phyloP scores from a whole-genome alignment of 2,329 filamentous ascomycete species.

The Nemania bipapillata region DNA sequence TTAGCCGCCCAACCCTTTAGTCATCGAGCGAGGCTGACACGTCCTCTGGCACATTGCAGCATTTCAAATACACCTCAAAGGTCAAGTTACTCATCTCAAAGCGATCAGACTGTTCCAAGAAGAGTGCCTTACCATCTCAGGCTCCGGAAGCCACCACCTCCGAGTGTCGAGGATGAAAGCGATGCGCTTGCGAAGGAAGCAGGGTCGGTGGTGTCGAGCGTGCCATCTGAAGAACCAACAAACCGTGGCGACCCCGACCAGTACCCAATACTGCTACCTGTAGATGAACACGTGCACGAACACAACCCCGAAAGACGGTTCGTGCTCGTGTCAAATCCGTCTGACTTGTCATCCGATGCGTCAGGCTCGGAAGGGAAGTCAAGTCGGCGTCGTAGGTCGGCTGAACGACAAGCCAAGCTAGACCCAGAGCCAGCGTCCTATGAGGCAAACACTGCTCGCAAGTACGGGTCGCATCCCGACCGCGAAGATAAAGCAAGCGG shows the following conservation, averaged over 20 bases:
- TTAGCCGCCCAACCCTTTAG: conserved; percentile 1
- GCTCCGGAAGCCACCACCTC: conserved; percentile 65
- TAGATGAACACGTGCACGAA: conserved; percentile 59
- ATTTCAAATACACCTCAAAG: conserved; percentile 29
- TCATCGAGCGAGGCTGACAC: conserved; percentile 27
- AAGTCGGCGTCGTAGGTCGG: conserved; percentile 36
- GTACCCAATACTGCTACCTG: conserved; percentile 71
- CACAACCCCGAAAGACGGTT: conserved; percentile 73
- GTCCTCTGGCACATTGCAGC: conserved; percentile 36
- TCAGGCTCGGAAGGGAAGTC: conserved; percentile 41
- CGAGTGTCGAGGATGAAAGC: conserved; percentile 76
- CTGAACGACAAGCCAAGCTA: conserved; percentile 36
- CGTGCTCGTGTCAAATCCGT: conserved; percentile 62
- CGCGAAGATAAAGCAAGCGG: conserved; percentile 46
- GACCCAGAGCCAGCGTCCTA: conserved; percentile 48
- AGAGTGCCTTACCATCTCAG: conserved; percentile 39
- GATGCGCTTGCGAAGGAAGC: conserved; percentile 71
- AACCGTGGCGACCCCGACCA: conserved; percentile 75
- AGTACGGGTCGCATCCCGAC: conserved; percentile 51
- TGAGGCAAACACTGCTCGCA: conserved; percentile 58
- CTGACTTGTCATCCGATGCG: conserved; percentile 47
- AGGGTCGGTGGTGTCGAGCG: conserved; percentile 52
- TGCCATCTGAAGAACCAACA: conserved; percentile 65
- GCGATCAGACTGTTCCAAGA: conserved; percentile 42
- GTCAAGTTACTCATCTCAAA: conserved; percentile 40